These are phyloP conservation scores for Thraustochytrium sp. DNA, from an alignment of 352 stramenopile genomes.

Conservation along the genomic window DNA sequence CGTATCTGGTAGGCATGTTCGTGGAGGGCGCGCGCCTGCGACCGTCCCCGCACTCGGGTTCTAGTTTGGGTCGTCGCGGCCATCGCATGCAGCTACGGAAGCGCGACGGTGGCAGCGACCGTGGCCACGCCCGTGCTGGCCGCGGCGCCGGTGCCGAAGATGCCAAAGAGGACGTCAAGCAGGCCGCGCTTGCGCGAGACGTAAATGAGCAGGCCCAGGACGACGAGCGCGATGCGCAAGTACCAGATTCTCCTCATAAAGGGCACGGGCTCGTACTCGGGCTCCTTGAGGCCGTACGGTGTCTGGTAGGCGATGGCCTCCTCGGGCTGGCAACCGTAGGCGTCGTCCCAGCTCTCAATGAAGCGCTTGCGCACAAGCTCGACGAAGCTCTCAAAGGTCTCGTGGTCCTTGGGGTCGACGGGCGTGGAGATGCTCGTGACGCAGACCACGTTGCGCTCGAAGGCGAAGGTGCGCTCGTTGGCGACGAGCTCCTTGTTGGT, in stretches of 20 bases:
- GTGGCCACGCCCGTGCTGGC: too few species aligned
- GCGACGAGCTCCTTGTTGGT: constrained; percentile 42
- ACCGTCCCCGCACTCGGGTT: too few species aligned
- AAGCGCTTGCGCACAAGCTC: constrained; percentile 33
- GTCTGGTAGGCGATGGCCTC: neutral
- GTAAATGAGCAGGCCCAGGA: neutral
- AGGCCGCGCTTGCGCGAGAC: neutral
- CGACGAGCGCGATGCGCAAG: neutral
- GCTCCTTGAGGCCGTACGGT: neutral
- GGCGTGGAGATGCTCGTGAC: constrained; percentile 13
- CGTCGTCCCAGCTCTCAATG: constrained; percentile 15
- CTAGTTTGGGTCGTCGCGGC: too few species aligned
- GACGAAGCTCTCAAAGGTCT: constrained; percentile 34
- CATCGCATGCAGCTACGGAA: too few species aligned
- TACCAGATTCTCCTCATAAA: neutral
- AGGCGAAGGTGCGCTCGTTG: constrained; percentile 24
- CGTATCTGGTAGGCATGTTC: too few species aligned
- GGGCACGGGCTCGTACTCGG: neutral
- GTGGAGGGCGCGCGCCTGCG: too few species aligned
- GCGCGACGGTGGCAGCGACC: neutral
- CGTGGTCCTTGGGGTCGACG: constrained; percentile 13
- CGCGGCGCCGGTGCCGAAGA: too few species aligned
- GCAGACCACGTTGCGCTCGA: constrained; percentile 31
- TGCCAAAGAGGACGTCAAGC: neutral
- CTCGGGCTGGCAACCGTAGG: neutral